Base-by-base conservation (phyloP, 1,139 yeast genomes). In the Komagataea norvegica region DNA sequence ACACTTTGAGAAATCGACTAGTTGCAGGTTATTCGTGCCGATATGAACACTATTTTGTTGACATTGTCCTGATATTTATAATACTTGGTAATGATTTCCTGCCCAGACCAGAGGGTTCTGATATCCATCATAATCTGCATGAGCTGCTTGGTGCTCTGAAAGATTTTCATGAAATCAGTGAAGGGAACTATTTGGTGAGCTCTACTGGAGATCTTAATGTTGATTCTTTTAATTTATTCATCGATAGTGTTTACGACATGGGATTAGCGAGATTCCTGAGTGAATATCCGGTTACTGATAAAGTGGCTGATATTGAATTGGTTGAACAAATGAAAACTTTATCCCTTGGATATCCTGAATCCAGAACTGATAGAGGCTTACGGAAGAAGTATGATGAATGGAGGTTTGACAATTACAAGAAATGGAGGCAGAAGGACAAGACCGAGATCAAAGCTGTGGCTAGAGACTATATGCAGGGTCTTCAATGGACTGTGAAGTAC, bases 1-100 rank as follows among this genome's bases (percentile, higher is more conserved):
- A 34, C 1, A 10, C 11, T 1, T 8, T 48, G 8, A 40, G 37
- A 24, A 20, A 8, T 0, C 23, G 23, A 18, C 11, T 48, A 3
- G 11, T 33, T 17, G 1, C 26, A 11, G 11, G 20, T 7, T 22
- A 32, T 18, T 1, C n/a, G n/a, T n/a, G n/a, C n/a, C 29, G 15
- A 5, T 31, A 17, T 23, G 14, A 21, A 6, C 25, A n/a, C 3
- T 19, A 10, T 6, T 11, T 42, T 16, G 16, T 20, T 11, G 52
- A 51, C 31, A 23, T 44, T 3, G 45, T 34, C 0, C 19, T 51
- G 5, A 8, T 47, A 7, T 29, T 47, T 4, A 36, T 40, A 4
- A 36, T 49, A 3, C 11, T 49, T 13, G 56, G 55, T 2, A 52
- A 52, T 26, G 56, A 52, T 24, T 49, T 45, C 31, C 16, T 45